phyloP scores from a whole-genome alignment of 1,139 yeast species.

The Saccharomyces hybrid region DNA sequence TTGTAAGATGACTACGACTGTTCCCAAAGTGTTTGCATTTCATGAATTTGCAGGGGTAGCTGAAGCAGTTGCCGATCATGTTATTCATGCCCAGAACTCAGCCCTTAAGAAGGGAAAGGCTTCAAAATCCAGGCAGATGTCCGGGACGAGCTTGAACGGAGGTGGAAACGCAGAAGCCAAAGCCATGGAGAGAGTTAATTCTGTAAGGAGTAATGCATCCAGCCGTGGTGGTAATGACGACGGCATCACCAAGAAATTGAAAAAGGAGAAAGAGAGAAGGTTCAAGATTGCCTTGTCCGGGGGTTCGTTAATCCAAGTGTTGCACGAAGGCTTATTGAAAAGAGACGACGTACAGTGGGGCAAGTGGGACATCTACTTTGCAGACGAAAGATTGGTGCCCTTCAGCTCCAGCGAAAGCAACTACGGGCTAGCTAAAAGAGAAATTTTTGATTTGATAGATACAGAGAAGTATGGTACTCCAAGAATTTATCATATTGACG shows the following conservation, averaged over 20 bases:
- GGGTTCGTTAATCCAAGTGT: conserved; percentile 80
- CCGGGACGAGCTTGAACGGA: conserved; percentile 13
- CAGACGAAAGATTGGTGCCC: conserved; percentile 93
- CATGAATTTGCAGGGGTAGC: conserved; percentile 87
- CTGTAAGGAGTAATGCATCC: conserved; percentile 13
- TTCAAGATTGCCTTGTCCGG: conserved; percentile 90
- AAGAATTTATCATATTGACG: conserved; percentile 75
- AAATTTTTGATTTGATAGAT: conserved; percentile 61
- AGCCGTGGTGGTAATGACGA: conserved; percentile 5
- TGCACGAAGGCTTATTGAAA: conserved; percentile 72
- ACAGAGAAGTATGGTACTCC: conserved; percentile 48
- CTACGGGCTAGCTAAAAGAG: conserved; percentile 79
- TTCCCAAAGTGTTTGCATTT: conserved; percentile 84
- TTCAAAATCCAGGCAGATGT: conserved; percentile 10
- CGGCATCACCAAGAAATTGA: conserved; percentile 9
- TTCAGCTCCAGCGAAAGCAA: conserved; percentile 77
- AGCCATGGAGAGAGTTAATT: conserved; percentile 11
- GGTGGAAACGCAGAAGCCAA: conserved; percentile 2
- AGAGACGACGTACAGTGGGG: conserved; percentile 80
- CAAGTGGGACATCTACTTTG: conserved; percentile 93
- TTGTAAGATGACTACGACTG: conserved; percentile 71
- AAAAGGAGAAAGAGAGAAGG: conserved; percentile 35
- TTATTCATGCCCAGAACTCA: conserved; percentile 67
- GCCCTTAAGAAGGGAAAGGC: conserved; percentile 25
- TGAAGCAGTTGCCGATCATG: conserved; percentile 88